Percentiles rank a stretch among this genome's conserved stretches.
These are phyloP conservation scores for Saccharomyces hybrid DNA, from an alignment of 1,139 yeast species.

Conservation along the genomic window DNA sequence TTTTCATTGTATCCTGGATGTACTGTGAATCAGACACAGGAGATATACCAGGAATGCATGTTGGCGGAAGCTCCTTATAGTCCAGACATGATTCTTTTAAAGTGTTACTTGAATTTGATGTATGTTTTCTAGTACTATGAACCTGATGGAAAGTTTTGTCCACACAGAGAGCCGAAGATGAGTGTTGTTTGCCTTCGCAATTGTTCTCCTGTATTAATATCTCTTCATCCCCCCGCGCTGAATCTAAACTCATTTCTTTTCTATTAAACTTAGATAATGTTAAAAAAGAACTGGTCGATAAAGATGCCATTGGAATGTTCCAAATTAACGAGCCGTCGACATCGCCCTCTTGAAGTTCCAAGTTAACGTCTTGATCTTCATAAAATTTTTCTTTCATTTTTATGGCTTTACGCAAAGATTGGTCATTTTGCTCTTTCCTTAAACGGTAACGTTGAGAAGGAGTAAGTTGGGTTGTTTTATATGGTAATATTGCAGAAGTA, in stretches of 20 bases:
- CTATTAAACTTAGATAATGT: constrained; percentile 11
- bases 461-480: constrained; percentile 22
- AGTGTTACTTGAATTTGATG: background rate
- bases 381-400: constrained; percentile 35
- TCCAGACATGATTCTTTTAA: constrained; percentile 11
- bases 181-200: constrained; percentile 10
- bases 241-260: constrained; percentile 5
- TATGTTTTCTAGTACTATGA: background rate
- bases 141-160: background rate
- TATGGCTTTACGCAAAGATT: constrained; percentile 25
- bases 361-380: constrained; percentile 32
- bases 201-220: constrained; percentile 1
- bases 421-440: constrained; percentile 32
- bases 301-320: constrained; percentile 41
- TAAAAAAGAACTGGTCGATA: constrained; percentile 33
- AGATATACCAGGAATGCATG: constrained; percentile 34
- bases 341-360: constrained; percentile 16
- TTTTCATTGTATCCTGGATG: constrained; percentile 35
- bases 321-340: constrained; percentile 35
- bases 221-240: background rate
- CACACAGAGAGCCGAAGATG: background rate
- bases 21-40: constrained; percentile 27
- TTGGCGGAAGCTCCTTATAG: constrained; percentile 29
- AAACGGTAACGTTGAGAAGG: constrained; percentile 36
- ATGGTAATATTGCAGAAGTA: constrained; percentile 18